A percentile compares a stretch with the other conserved stretches of the same genome.
Conservation (phyloP, 129 eudicot genomes). For the Helianthus tuberosus region DNA sequence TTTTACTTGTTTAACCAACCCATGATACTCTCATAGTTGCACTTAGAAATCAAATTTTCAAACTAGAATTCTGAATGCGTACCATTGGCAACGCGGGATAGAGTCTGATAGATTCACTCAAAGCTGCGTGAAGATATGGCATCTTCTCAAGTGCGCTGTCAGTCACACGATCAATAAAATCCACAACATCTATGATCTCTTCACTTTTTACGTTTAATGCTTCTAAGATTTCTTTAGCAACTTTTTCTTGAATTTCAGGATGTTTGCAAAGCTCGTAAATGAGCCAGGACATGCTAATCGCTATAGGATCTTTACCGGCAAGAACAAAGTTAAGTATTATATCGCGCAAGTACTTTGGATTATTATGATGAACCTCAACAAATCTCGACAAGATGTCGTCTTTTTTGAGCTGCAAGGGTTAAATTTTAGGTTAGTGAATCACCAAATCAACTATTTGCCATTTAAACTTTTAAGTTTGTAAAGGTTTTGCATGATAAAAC, state of each 20-base stretch:
- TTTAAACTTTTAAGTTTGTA: no score
- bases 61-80: neutral
- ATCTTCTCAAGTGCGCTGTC: slow-evolving; percentile 50
- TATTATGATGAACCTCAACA: slow-evolving; percentile 31
- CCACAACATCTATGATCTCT: slow-evolving; percentile 22
- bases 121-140: slow-evolving; percentile 67
- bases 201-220: slow-evolving; percentile 22
- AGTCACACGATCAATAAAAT: slow-evolving; percentile 42
- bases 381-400: slow-evolving; percentile 64
- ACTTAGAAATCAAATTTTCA: no score
- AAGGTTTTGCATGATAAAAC: no score
- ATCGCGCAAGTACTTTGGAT: slow-evolving; percentile 55
- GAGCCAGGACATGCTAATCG: slow-evolving; percentile 59
- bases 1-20: no score
- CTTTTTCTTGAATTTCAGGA: slow-evolving; percentile 46
- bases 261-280: slow-evolving; percentile 59
- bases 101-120: slow-evolving; percentile 66
- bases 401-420: slow-evolving; percentile 36
- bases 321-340: slow-evolving; percentile 52
- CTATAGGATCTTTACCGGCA: slow-evolving; percentile 74
- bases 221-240: slow-evolving; percentile 17
- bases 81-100: slow-evolving; percentile 78
- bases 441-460: no score
- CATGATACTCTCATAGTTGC: no score
- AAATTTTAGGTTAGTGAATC: no score